Conservation (phyloP, 345 rosid genomes). For the Brassica napus region DNA sequence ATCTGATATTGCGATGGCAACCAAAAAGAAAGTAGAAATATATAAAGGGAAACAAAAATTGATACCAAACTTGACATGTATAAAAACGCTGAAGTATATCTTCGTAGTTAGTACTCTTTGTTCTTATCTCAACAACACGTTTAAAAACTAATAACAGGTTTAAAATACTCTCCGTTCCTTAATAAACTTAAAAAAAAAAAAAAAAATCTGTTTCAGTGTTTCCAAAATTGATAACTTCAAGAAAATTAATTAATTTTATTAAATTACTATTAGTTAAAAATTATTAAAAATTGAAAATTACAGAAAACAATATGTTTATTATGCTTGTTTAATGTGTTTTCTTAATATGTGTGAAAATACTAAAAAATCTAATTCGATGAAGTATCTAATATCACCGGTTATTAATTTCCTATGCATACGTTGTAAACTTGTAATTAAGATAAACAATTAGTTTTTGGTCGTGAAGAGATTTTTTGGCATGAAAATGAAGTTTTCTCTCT, state of each 20-base stretch:
- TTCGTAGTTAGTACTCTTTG: conserved; percentile 9
- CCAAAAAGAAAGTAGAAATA: background rate
- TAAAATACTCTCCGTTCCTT: background rate
- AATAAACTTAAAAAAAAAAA: no score
- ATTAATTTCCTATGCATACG: background rate
- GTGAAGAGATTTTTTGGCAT: background rate
- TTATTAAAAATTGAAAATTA: no score
- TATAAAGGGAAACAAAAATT: background rate
- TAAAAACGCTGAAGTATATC: conserved; percentile 1
- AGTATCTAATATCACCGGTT: conserved; percentile 11
- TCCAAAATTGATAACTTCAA: no score
- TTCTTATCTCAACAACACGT: background rate
- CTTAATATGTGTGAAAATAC: no score
- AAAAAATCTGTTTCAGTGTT: no score
- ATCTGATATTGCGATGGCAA: background rate
- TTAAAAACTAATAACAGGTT: background rate
- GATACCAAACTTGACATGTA: background rate
- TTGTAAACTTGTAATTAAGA: background rate
- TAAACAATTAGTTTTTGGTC: background rate
- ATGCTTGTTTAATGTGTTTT: no score
- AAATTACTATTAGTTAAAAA: no score
- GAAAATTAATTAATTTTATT: no score
- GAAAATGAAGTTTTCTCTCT: background rate
- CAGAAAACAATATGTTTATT: no score
- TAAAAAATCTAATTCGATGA: no score